Percentiles rank a stretch among this genome's conserved stretches.
Conservation (phyloP, 768 basidiomycete species). For the Sporobolomyces roseus region DNA sequence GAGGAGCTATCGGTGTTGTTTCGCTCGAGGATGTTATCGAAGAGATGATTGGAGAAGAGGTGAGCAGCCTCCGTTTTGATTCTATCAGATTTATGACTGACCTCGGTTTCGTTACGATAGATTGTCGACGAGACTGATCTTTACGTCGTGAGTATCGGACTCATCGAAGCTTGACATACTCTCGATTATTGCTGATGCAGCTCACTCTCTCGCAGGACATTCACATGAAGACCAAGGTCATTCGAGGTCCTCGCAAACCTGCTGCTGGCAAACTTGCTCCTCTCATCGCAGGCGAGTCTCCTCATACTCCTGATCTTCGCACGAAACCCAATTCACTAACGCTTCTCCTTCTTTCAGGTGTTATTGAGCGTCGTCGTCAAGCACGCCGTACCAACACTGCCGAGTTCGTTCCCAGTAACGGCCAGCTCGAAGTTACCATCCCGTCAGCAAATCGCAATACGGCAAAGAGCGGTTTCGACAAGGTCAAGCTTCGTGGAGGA, state of each 20-base stretch:
- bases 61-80: conserved; percentile 46
- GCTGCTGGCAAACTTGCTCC: conserved; percentile 42
- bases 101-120: conserved; percentile 1
- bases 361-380: conserved; percentile 39
- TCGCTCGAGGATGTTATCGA: conserved; percentile 56
- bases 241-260: conserved; percentile 39
- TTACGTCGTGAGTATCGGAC: conserved; percentile 4
- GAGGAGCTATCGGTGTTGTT: conserved; percentile 85
- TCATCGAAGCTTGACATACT: background rate
- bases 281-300: conserved; percentile 37
- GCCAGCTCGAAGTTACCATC: background rate
- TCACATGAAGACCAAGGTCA: conserved; percentile 44
- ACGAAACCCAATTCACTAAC: background rate
- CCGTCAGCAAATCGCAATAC: background rate
- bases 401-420: conserved; percentile 3
- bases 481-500: conserved; percentile 29
- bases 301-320: background rate
- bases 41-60: conserved; percentile 95
- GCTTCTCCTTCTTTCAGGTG: conserved; percentile 4
- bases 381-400: conserved; percentile 26
- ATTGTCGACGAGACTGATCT: conserved; percentile 45
- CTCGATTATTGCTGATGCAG: too few relatives aligned
- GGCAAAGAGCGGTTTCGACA: conserved; percentile 18
- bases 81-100: conserved; percentile 41
- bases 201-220: conserved; percentile 34